Evolutionary conservation across 768 basidiomycete genomes (phyloP).

Genomic region (Lactifluus volemus): DNA sequence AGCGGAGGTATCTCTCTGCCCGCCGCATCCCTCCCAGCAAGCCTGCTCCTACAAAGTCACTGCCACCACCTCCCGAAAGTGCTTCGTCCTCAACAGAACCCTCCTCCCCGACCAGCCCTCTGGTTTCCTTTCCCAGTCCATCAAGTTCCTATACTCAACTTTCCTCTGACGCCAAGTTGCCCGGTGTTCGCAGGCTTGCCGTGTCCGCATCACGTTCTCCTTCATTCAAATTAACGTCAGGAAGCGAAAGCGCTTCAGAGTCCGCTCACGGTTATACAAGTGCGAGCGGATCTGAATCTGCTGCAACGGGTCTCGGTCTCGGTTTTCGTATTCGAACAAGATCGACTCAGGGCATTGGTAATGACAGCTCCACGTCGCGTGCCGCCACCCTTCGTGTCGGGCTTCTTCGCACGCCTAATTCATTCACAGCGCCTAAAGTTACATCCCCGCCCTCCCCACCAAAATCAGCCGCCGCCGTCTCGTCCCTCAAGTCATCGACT

Average conservation of each 20-base stretch:
- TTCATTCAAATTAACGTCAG: slow-evolving; percentile 6
- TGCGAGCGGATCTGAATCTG: slow-evolving; percentile 13
- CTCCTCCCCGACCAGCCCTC: slow-evolving; percentile 1
- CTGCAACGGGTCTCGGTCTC: slow-evolving; percentile 14
- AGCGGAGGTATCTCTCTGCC: slow-evolving; percentile 9
- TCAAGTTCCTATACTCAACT: background rate
- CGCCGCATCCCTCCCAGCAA: slow-evolving; percentile 14
- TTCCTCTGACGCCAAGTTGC: slow-evolving; percentile 1
- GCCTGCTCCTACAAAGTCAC: slow-evolving; percentile 13
- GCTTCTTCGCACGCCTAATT: slow-evolving; percentile 10
- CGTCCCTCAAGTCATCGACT: background rate
- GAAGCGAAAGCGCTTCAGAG: slow-evolving; percentile 17
- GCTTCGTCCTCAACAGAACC: background rate
- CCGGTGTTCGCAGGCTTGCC: slow-evolving; percentile 7
- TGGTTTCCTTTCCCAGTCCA: slow-evolving; percentile 2
- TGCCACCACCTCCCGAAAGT: slow-evolving; percentile 12
- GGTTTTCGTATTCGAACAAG: slow-evolving; percentile 15
- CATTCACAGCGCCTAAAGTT: background rate
- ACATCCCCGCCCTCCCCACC: slow-evolving; percentile 2
- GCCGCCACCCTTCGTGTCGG: slow-evolving; percentile 8
- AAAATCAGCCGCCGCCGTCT: background rate
- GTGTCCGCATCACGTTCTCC: slow-evolving; percentile 8
- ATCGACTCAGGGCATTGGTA: background rate
- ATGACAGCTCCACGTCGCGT: background rate
- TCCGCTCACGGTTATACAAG: slow-evolving; percentile 12